These are phyloP conservation scores for Metroxylon sagu DNA, from an alignment of 176 grass and related monocot genomes.

Conservation along the genomic window DNA sequence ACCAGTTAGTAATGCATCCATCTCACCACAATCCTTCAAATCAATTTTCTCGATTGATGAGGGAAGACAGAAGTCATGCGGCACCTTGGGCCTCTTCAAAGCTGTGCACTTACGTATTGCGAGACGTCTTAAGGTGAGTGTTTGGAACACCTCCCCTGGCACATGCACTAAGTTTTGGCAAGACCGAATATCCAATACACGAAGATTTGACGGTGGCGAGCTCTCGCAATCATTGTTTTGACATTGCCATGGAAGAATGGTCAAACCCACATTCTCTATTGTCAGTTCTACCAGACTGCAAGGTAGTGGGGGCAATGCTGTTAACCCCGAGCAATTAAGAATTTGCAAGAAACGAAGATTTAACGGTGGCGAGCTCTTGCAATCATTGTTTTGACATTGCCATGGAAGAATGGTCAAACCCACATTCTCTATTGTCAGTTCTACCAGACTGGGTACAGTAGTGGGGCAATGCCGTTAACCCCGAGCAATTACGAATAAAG, in stretches of 20 bases:
- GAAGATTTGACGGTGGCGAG: no score
- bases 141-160: not conserved
- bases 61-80: no score
- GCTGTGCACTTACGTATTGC: not conserved
- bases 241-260: conserved; percentile 12
- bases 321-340: conserved; percentile 23
- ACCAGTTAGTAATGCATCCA: conserved; percentile 17
- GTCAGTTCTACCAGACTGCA: conserved; percentile 17
- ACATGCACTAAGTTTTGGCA: conserved; percentile 7
- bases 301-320: conserved; percentile 16
- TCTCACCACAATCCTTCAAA: conserved; percentile 7
- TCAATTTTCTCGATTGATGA: no score
- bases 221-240: not conserved
- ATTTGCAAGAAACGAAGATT: no score
- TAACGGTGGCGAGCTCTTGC: not conserved
- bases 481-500: conserved; percentile 4
- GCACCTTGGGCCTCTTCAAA: not conserved
- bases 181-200: no score
- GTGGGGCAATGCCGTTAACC: conserved; percentile 16
- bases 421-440: conserved; percentile 23
- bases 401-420: conserved; percentile 19
- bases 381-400: no score
- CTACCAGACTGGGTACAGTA: conserved; percentile 20
- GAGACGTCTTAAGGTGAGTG: not conserved
- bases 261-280: conserved; percentile 18